Percentiles rank a stretch among this genome's conserved stretches.
phyloP scores from a whole-genome alignment of 2,329 filamentous ascomycete genomes.

The Fusarium duplospermum region DNA sequence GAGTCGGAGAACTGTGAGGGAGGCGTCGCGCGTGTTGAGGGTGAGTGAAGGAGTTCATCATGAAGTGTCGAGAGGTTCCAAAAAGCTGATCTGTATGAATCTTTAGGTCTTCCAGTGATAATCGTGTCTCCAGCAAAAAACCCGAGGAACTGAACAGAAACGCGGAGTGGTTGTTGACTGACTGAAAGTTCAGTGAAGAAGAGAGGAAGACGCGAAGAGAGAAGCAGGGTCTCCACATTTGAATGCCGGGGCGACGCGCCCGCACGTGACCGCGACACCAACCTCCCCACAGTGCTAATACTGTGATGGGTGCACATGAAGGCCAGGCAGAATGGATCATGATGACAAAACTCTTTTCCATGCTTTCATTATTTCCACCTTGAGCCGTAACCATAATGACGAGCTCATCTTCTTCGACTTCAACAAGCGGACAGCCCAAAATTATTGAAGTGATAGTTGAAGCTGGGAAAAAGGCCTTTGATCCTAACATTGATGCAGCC shows the following conservation, averaged over 20 bases:
- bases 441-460: constrained; percentile 52
- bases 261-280: constrained; percentile 43
- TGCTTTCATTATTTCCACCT: constrained; percentile 17
- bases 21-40: constrained; percentile 73
- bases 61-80: constrained; percentile 30
- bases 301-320: constrained; percentile 40
- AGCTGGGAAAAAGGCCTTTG: constrained; percentile 61
- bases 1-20: constrained; percentile 82
- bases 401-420: constrained; percentile 34
- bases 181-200: constrained; percentile 10
- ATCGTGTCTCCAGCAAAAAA: constrained; percentile 34
- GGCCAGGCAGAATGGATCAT: constrained; percentile 18
- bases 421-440: constrained; percentile 41
- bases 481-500: constrained; percentile 53
- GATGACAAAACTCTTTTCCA: constrained; percentile 39
- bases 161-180: constrained; percentile 34
- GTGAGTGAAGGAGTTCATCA: constrained; percentile 59
- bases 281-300: constrained; percentile 23
- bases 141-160: constrained; percentile 25
- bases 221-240: constrained; percentile 15
- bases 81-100: constrained; percentile 32
- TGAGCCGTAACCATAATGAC: constrained; percentile 40
- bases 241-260: constrained; percentile 9
- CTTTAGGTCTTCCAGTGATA: constrained; percentile 6
- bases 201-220: constrained; percentile 17